Percentiles rank a stretch among this genome's conserved stretches.
These are phyloP conservation scores for Teunomyces gatunensis DNA, from an alignment of 805 yeast genomes.

Conservation along the genomic window DNA sequence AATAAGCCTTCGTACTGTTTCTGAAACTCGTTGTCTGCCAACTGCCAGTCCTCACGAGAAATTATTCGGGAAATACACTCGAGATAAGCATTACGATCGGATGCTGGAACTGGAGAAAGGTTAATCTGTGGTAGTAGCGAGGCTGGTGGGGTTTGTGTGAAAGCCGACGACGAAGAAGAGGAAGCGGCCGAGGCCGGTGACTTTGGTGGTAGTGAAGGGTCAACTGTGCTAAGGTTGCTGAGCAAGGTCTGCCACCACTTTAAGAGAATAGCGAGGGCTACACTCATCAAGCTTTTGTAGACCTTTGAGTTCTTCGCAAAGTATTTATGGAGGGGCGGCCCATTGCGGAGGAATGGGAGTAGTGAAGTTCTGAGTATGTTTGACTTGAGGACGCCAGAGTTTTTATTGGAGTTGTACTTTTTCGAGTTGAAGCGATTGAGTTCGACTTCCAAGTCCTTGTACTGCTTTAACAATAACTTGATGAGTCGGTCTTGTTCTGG, in stretches of 20 bases:
- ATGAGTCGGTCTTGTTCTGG: conserved; percentile 16
- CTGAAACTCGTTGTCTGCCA: conserved; percentile 21
- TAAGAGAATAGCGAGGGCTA: conserved; percentile 31
- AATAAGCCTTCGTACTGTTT: conserved; percentile 34
- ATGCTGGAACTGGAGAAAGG: conserved; percentile 32
- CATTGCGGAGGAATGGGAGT: conserved; percentile 42
- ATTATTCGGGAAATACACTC: conserved; percentile 54
- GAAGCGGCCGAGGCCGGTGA: background rate
- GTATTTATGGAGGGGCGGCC: conserved; percentile 18
- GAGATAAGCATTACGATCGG: conserved; percentile 51
- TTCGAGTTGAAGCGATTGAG: conserved; percentile 43
- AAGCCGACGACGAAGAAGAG: background rate
- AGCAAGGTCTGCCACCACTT: conserved; percentile 58
- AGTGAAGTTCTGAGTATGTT: conserved; percentile 48
- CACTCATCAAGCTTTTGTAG: conserved; percentile 31
- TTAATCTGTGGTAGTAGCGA: conserved; percentile 38
- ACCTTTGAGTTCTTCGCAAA: conserved; percentile 21
- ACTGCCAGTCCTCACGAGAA: conserved; percentile 46
- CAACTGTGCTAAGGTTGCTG: conserved; percentile 8
- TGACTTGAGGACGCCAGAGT: conserved; percentile 36
- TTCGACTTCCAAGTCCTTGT: conserved; percentile 43
- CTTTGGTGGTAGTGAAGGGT: background rate
- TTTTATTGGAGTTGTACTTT: conserved; percentile 17
- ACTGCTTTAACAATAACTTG: conserved; percentile 26
- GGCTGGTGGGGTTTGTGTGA: conserved; percentile 18